A percentile compares a stretch with the other conserved stretches of the same genome.
phyloP scores from a whole-genome alignment of 1,139 yeast genomes.

The Geotrichum europaeum region DNA sequence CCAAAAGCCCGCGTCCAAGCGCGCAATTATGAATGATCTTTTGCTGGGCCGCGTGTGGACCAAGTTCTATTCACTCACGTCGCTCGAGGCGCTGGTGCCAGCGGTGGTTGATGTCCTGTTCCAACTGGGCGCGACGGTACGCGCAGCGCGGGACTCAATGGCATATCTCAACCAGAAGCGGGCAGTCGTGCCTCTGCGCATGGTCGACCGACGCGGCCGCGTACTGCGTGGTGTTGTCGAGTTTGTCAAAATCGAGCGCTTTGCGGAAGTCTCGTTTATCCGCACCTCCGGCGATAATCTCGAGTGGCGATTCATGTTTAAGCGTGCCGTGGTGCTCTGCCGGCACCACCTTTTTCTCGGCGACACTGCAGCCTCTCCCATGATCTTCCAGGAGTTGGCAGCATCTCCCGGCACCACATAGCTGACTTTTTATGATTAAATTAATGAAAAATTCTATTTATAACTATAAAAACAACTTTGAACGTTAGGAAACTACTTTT shows the following conservation, averaged over 20 bases:
- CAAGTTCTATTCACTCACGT: constrained; percentile 43
- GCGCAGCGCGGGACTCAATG: constrained; percentile 18
- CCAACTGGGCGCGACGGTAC: constrained; percentile 36
- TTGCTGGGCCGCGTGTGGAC: constrained; percentile 42
- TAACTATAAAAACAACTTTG: neutral
- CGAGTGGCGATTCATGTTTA: constrained; percentile 62
- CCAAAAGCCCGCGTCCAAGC: constrained; percentile 18
- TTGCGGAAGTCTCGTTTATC: constrained; percentile 42
- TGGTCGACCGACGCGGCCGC: constrained; percentile 44
- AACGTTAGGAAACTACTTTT: neutral
- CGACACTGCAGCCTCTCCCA: neutral
- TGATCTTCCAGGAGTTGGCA: neutral
- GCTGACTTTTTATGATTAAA: neutral
- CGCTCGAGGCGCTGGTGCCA: constrained; percentile 42
- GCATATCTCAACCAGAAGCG: constrained; percentile 11
- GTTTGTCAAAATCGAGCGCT: constrained; percentile 35
- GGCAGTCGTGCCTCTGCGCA: constrained; percentile 38
- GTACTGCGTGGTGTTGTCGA: constrained; percentile 45
- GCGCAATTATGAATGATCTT: constrained; percentile 29
- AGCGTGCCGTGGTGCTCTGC: constrained; percentile 46
- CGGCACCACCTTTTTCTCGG: constrained; percentile 26
- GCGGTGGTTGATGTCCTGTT: constrained; percentile 39
- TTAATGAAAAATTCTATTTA: neutral
- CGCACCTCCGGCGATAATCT: constrained; percentile 57
- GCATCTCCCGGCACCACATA: neutral